These are phyloP conservation scores for Hansfordia pulvinata DNA, from an alignment of 2,329 filamentous ascomycete species.

Conservation along the genomic window DNA sequence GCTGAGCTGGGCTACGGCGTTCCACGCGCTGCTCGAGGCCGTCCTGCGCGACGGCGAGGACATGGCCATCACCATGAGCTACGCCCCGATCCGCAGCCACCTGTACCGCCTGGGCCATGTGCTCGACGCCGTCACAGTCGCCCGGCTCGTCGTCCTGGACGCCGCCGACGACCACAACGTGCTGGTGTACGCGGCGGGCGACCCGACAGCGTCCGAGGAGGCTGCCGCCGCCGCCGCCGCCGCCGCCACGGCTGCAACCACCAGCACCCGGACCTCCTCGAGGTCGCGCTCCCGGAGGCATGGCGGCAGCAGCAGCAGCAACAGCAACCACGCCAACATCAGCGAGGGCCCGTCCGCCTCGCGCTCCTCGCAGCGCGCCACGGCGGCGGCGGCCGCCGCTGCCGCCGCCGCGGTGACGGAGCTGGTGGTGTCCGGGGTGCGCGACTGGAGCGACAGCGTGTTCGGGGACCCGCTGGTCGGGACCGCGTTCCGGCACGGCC, in stretches of 20 bases:
- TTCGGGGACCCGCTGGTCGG: slow-evolving; percentile 48
- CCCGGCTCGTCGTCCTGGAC: slow-evolving; percentile 41
- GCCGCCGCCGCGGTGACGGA: slow-evolving; percentile 1
- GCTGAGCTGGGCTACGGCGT: slow-evolving; percentile 41
- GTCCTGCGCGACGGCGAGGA: slow-evolving; percentile 47
- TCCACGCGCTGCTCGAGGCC: slow-evolving; percentile 40
- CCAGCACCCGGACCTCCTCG: no score
- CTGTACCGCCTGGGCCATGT: slow-evolving; percentile 31
- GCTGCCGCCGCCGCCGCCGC: no score
- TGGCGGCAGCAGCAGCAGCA: neutral
- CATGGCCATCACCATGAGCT: slow-evolving; percentile 41
- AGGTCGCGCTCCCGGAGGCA: no score
- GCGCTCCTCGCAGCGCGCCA: neutral
- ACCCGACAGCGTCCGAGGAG: slow-evolving; percentile 1
- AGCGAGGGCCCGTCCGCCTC: no score
- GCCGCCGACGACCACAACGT: slow-evolving; percentile 34
- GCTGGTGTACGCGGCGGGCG: slow-evolving; percentile 20
- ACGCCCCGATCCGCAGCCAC: slow-evolving; percentile 38
- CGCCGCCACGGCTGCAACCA: no score
- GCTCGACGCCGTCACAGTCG: slow-evolving; percentile 36
- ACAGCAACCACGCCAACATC: neutral
- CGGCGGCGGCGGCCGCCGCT: neutral
- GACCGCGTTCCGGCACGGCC: slow-evolving; percentile 29
- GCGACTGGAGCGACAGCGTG: slow-evolving; percentile 43
- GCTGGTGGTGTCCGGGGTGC: slow-evolving; percentile 29